Evolutionary conservation across 495 filamentous ascomycete genomes (phyloP).

Genomic region (Penicillium cosmopolitanum): DNA sequence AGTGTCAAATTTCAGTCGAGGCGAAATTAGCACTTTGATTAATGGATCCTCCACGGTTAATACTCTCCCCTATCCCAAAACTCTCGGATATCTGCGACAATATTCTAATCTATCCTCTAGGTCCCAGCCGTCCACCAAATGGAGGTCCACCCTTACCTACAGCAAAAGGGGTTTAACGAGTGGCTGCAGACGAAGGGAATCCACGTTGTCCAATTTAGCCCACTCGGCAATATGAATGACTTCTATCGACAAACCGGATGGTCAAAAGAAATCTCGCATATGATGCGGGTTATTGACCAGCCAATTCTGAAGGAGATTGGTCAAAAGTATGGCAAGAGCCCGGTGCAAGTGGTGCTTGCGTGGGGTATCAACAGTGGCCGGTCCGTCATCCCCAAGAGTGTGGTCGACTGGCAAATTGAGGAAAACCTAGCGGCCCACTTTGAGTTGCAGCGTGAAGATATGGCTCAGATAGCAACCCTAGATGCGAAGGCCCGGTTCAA

Average conservation of each 20-base stretch:
- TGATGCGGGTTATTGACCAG: constrained; percentile 54
- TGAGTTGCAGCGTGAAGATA: constrained; percentile 47
- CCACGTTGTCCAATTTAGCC: constrained; percentile 63
- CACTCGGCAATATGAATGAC: constrained; percentile 70
- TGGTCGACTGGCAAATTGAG: constrained; percentile 51
- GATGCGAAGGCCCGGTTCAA: constrained; percentile 63
- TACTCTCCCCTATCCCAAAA: not conserved
- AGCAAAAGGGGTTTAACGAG: constrained; percentile 59
- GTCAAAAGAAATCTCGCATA: constrained; percentile 23
- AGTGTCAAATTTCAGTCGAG: constrained; percentile 66
- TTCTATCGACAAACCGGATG: constrained; percentile 56
- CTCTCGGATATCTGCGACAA: not conserved
- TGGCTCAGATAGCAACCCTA: constrained; percentile 50
- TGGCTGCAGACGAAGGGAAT: constrained; percentile 57
- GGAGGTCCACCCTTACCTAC: constrained; percentile 61
- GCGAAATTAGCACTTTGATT: constrained; percentile 37
- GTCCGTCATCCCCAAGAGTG: constrained; percentile 66
- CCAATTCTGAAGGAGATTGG: constrained; percentile 61
- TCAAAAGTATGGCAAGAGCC: constrained; percentile 61
- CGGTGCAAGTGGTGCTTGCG: constrained; percentile 61
- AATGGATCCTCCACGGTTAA: constrained; percentile 22
- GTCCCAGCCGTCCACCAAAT: constrained; percentile 68
- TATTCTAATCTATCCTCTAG: constrained; percentile 62
- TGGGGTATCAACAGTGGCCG: constrained; percentile 65
- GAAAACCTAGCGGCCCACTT: constrained; percentile 62